Base-by-base conservation (phyloP, 2,329 filamentous ascomycete genomes). In the Aspergillus proliferans region DNA sequence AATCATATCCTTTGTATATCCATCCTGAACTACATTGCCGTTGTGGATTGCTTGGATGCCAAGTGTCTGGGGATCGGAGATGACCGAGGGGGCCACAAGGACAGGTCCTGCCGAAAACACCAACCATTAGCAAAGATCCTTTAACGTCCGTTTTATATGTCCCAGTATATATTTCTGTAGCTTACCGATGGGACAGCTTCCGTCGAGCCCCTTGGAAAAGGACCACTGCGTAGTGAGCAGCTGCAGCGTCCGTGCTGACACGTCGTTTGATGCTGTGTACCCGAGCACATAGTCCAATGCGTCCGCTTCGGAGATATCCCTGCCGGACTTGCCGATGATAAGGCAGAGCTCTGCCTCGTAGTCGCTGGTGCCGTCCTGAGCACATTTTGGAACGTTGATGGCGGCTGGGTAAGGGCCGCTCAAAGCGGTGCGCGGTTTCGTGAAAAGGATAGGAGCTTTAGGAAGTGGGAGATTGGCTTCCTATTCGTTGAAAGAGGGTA, bases 21-120 rank as follows among this genome's bases (percentile, higher is more conserved):
- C 63, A 44, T 66, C 63, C 58, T 78, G 76, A 43, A 71, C 63
- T 6, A 67, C 49, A 3, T 63, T 58, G 2, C 69, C 71, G 50
- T 76, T 73, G 1, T 75, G 65, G 0, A 61, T 64, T 0, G 71
- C 75, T 62, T 64, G 57, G 42, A 67, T 59, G 8, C 40, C 45
- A 8, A 67, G 50, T 3, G 39, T 52, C 43, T 66, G 61, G 1
- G 64, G 63, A 34, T 66, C 60, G 1, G 48, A 30, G 19, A 67
- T 66, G 2, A 55, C 62, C 2, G 58, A 58, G 2, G 62, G 53
- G 4, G 62, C 53, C 2, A 67, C 57, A 2, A 63, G 51, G 10
- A 59, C 59, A 3, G 60, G 60, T 3, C 60, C 60, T 60, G 10
- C 9, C 21, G 21, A 21, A 21, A 21, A 21, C 21, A 21, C 21